These are phyloP conservation scores for Pisolithus microcarpus DNA, from an alignment of 768 basidiomycete genomes.

Conservation along the genomic window DNA sequence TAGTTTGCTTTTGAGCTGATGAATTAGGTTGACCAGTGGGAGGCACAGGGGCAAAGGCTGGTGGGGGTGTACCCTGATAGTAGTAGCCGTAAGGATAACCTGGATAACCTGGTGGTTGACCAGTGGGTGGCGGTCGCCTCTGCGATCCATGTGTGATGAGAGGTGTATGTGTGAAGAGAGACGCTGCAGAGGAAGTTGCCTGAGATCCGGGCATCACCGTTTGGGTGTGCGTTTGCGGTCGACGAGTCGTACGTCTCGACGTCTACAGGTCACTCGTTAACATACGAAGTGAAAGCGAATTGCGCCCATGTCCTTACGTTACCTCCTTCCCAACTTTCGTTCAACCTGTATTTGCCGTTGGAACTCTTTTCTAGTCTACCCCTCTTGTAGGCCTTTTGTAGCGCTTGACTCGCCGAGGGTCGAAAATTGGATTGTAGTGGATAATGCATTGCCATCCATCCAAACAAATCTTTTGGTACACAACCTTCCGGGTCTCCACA, in stretches of 20 bases:
- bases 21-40: conserved; percentile 1
- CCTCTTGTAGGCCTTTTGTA: conserved; percentile 79
- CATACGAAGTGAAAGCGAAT: not conserved
- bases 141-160: conserved; percentile 30
- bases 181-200: conserved; percentile 19
- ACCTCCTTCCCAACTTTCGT: conserved; percentile 74
- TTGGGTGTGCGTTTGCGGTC: conserved; percentile 52
- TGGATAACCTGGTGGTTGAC: conserved; percentile 29
- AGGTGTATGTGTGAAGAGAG: conserved; percentile 59
- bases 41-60: conserved; percentile 2
- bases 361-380: conserved; percentile 72
- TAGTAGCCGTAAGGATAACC: conserved; percentile 35
- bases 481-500: conserved; percentile 66
- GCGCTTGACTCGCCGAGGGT: conserved; percentile 81
- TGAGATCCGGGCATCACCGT: conserved; percentile 24
- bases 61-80: conserved; percentile 14
- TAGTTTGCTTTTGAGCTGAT: conserved; percentile 9
- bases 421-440: conserved; percentile 85
- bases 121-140: conserved; percentile 26
- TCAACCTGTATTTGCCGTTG: conserved; percentile 71
- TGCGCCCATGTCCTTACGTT: conserved; percentile 43
- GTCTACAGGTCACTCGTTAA: conserved; percentile 41
- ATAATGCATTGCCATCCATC: conserved; percentile 78
- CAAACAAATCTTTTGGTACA: conserved; percentile 76
- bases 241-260: conserved; percentile 68